Base-by-base conservation (phyloP, 2,329 filamentous ascomycete species). In the Malbranchea zuffiana region DNA sequence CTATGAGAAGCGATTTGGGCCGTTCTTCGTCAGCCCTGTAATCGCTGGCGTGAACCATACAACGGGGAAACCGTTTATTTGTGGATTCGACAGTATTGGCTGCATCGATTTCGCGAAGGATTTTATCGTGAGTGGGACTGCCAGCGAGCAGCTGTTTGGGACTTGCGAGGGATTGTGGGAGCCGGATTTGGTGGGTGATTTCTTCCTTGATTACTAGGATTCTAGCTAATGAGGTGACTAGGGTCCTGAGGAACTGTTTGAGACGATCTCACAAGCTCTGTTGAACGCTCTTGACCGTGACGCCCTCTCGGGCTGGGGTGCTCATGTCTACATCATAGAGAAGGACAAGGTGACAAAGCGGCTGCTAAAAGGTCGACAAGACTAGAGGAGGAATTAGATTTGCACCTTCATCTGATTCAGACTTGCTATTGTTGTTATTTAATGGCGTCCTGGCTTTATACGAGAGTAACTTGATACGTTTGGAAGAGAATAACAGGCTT, bases 291-390 rank as follows among this genome's bases (percentile, higher is more conserved):
- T 96, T 41, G 90, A 98, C 65, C 76, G 90, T 67, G 90, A 98
- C 65, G 90, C 90, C 36, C 72, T 98, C 46, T 95, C 88, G 24
- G 90, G 90, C 47, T 96, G 90, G 90, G 90, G 90, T 59, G 90
- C 90, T 25, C 86, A 98, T 59, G 90, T 98, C 51, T 98, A 96
- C 69, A 93, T 98, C 57, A 93, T 98, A 62, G 90, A 96, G 72
- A 98, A 98, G 75, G 87, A 94, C 69, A 96, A 96, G 82, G 84
- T 98, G 46, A 96, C 90, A 56, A 95, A 96, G 80, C 75, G 90
- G 62, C 77, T 98, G 78, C 71, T 98, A 63, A 96, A 96, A 78
- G 87, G 87, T 59, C 78, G 87, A 70, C 88, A 96, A 69, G 88
- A 96, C 62, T 87, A 84, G 53, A 54, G 29, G 32, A 26, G 35